These are phyloP conservation scores for Trichoderma sp. DNA, from an alignment of 2,329 filamentous ascomycete genomes.

Conservation along the genomic window DNA sequence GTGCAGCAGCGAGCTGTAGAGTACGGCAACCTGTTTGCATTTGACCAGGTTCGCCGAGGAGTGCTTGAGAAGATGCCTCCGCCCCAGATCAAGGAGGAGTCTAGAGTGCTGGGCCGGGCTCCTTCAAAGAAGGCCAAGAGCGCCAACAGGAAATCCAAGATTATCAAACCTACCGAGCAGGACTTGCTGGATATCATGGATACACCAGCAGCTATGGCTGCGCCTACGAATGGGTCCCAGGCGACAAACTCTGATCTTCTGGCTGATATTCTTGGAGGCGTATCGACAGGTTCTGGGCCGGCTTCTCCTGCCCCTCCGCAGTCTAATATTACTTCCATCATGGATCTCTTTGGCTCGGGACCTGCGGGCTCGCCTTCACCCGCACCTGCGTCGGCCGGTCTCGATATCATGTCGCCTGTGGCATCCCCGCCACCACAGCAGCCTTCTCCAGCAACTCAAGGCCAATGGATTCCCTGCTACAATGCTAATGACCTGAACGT, in stretches of 20 bases:
- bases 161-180: constrained; percentile 82
- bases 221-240: constrained; percentile 53
- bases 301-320: constrained; percentile 51
- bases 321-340: constrained; percentile 70
- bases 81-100: constrained; percentile 94
- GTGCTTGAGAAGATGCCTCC: constrained; percentile 98
- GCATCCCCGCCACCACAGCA: constrained; percentile 53
- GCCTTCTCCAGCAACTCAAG: constrained; percentile 42
- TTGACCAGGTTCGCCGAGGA: constrained; percentile 82
- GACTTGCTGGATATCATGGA: constrained; percentile 94
- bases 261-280: constrained; percentile 85
- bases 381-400: constrained; percentile 43
- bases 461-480: constrained; percentile 72
- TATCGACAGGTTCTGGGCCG: constrained; percentile 43
- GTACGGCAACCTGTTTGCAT: constrained; percentile 90
- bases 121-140: constrained; percentile 65
- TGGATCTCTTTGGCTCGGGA: constrained; percentile 76
- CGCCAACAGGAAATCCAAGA: constrained; percentile 73
- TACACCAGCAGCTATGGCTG: constrained; percentile 58
- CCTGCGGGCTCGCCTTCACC: constrained; percentile 39
- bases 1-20: constrained; percentile 95
- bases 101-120: constrained; percentile 83
- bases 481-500: constrained; percentile 82
- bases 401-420: constrained; percentile 53
- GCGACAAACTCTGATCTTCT: constrained; percentile 81